Conservation (phyloP, 257 asterid genomes). For the Sherardia arvensis region DNA sequence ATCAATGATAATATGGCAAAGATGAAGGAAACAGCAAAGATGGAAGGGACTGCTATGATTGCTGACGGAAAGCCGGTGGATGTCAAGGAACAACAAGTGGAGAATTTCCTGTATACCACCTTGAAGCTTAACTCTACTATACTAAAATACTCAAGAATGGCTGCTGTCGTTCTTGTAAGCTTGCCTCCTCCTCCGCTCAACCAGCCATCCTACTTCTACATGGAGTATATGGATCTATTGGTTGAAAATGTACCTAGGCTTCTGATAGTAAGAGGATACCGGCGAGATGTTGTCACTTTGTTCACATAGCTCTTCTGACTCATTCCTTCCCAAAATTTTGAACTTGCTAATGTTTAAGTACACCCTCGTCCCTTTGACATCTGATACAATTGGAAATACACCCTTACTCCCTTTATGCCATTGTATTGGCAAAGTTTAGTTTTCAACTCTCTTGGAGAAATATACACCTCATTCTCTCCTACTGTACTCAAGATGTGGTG, state of each 20-base stretch:
- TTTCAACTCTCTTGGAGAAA: no score
- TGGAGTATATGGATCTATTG: slow-evolving; percentile 95
- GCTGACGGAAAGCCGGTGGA: slow-evolving; percentile 76
- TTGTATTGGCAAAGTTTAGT: no score
- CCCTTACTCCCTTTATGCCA: no score
- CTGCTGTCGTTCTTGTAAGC: slow-evolving; percentile 91
- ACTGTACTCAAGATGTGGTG: no score
- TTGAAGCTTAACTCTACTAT: slow-evolving; percentile 82
- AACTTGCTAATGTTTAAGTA: slow-evolving; percentile 1
- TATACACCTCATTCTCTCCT: no score
- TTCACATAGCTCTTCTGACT: slow-evolving; percentile 46
- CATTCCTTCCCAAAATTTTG: slow-evolving; percentile 1
- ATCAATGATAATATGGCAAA: slow-evolving; percentile 42
- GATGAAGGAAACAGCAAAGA: slow-evolving; percentile 56
- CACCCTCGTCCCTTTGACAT: no score
- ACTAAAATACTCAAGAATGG: slow-evolving; percentile 81
- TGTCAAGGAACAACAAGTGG: slow-evolving; percentile 71
- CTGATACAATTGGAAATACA: no score
- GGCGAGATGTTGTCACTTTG: slow-evolving; percentile 91
- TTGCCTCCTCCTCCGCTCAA: slow-evolving; percentile 87
- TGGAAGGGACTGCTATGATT: slow-evolving; percentile 46
- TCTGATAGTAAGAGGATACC: slow-evolving; percentile 85
- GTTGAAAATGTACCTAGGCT: slow-evolving; percentile 95
- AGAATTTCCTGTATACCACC: slow-evolving; percentile 74
- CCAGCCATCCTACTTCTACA: slow-evolving; percentile 81